Evolutionary conservation across 2,329 filamentous ascomycete genomes (phyloP).

Genomic region (Trichoderma endophyticum): DNA sequence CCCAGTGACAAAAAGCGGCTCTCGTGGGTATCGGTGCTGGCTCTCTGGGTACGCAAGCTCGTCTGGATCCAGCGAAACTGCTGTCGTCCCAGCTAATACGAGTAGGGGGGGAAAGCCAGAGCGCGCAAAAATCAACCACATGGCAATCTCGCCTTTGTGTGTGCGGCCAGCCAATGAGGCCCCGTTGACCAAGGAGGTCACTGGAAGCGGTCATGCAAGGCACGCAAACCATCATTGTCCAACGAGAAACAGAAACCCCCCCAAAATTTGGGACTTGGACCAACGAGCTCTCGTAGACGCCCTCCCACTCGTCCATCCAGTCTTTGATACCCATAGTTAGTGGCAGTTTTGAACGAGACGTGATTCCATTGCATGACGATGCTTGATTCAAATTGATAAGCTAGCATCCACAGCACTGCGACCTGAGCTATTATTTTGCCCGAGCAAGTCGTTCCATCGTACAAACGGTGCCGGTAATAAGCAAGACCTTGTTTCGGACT

Average conservation of each 20-base stretch:
- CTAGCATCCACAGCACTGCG: neutral
- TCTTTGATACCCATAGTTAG: neutral
- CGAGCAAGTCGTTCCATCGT: neutral
- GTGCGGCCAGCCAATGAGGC: conserved; percentile 12
- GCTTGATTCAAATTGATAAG: neutral
- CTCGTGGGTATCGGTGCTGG: neutral
- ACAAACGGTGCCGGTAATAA: neutral
- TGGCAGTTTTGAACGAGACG: neutral
- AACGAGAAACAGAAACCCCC: neutral
- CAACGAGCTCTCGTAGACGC: conserved; percentile 9
- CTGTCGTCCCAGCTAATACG: neutral
- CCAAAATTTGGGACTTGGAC: neutral
- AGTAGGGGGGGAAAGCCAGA: neutral
- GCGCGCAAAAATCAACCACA: conserved; percentile 5
- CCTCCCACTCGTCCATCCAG: neutral
- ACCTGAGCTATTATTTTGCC: neutral
- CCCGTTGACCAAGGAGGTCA: neutral
- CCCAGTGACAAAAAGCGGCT: neutral
- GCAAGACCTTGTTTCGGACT: conserved; percentile 6
- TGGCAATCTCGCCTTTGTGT: conserved; percentile 14
- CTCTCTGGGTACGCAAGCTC: neutral
- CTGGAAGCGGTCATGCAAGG: conserved; percentile 18
- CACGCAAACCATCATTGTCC: conserved; percentile 10
- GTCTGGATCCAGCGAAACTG: neutral
- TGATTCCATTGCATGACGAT: neutral